A percentile compares a stretch with the other conserved stretches of the same genome.
Evolutionary conservation across 2,329 filamentous ascomycete species (phyloP).

Genomic region (Fusarium xylarioides): DNA sequence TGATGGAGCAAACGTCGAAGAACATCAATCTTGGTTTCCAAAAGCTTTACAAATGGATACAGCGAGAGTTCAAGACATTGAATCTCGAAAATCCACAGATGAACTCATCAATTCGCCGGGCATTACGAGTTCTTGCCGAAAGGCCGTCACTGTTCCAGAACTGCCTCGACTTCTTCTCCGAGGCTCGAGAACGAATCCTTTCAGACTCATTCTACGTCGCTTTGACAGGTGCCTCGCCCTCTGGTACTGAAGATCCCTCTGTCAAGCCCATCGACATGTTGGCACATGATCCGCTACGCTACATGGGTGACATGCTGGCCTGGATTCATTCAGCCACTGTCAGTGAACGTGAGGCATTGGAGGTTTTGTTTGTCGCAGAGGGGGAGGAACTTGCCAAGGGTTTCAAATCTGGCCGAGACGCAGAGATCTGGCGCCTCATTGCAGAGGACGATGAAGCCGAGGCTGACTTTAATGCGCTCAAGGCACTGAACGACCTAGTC

Average conservation of each 20-base stretch:
- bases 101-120: constrained; percentile 82
- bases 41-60: constrained; percentile 95
- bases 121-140: constrained; percentile 87
- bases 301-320: constrained; percentile 96
- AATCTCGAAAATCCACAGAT: constrained; percentile 96
- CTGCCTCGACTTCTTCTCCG: constrained; percentile 91
- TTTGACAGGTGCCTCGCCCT: constrained; percentile 75
- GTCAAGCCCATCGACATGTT: constrained; percentile 93
- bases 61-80: constrained; percentile 89
- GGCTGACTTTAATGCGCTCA: constrained; percentile 78
- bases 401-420: constrained; percentile 80
- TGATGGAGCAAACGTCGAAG: constrained; percentile 90
- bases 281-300: constrained; percentile 90
- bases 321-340: constrained; percentile 96
- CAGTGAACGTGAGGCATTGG: constrained; percentile 90
- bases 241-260: constrained; percentile 65
- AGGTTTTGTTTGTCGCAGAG: constrained; percentile 89
- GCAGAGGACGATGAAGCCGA: constrained; percentile 64
- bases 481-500: constrained; percentile 85
- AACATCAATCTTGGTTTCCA: constrained; percentile 90
- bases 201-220: constrained; percentile 91
- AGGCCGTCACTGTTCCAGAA: constrained; percentile 90
- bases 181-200: constrained; percentile 85
- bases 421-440: constrained; percentile 81
- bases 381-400: constrained; percentile 87